Base-by-base conservation (phyloP, 805 yeast species). In the Candida chilensis region DNA sequence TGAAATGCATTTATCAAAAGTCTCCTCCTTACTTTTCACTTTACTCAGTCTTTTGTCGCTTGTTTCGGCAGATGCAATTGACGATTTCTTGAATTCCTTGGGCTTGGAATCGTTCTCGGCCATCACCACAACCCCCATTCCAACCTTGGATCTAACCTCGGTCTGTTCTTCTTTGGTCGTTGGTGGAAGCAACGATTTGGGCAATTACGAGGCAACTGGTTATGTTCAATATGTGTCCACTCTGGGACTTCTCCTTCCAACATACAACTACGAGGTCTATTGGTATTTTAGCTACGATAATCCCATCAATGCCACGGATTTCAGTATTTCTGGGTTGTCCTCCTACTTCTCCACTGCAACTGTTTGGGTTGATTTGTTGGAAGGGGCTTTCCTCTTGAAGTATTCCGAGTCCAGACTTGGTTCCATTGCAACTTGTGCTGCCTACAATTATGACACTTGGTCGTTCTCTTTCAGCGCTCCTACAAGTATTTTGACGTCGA, bases 341-440 rank as follows among this genome's bases (percentile, higher is more conserved):
- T 12, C 11, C 12, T 7, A n/a, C 8, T 22, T 22, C 6, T n/a
- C 25, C 13, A 15, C 11, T n/a, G 25, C 14, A 7, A 11, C 13
- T 11, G 25, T 22, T 22, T 22, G 11, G 15, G 25, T 15, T 22
- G 25, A 22, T 22, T 22, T 22, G 13, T 5, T 6, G 6, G 13
- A 22, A 22, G 25, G 25, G 11, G 25, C 25, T 22, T 22, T 22
- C 25, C 13, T 22, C 11, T 22, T 22, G 12, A 12, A 22, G 13
- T 22, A 22, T 15, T 8, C 25, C 13, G 25, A 22, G 7, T 22
- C 25, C 6, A n/a, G 13, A 12, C 11, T 22, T 11, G 13, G 14
- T n/a, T 22, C 13, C 15, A 6, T 22, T 8, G 11, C 25, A 22
- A 22, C 13, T 22, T 12, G 13, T n/a, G 13, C 13, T n/a, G 11